Evolutionary conservation across 805 yeast species (phyloP).

Genomic region (Saccharomycopsis fodiens): DNA sequence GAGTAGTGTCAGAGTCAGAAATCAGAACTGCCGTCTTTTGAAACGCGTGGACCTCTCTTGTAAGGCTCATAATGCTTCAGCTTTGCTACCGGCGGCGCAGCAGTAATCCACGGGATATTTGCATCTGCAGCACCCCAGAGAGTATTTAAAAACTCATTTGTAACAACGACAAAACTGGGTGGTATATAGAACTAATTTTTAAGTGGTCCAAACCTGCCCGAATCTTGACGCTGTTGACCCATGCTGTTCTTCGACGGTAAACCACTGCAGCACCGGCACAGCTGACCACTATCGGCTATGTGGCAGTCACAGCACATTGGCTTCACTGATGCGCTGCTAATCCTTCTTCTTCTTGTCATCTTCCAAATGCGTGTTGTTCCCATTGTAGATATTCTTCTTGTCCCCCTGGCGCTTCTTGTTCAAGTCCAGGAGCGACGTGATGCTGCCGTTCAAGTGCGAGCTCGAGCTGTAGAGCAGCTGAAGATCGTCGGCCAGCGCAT

Average conservation of each 20-base stretch:
- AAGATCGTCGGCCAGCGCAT: conserved; percentile 28
- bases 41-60: too few relatives aligned
- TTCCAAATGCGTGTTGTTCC: conserved; percentile 46
- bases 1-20: too few relatives aligned
- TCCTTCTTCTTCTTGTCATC: conserved; percentile 35
- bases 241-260: background rate
- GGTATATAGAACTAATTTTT: background rate
- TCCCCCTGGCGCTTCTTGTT: conserved; percentile 24
- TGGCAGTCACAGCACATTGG: too few relatives aligned
- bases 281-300: background rate
- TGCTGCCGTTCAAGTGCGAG: conserved; percentile 14
- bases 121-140: too few relatives aligned
- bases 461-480: conserved; percentile 24
- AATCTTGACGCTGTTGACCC: background rate
- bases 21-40: too few relatives aligned
- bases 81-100: too few relatives aligned
- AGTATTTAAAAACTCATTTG: background rate
- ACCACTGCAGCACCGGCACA: background rate
- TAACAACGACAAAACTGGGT: background rate
- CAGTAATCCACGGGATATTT: too few relatives aligned
- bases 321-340: too few relatives aligned
- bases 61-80: too few relatives aligned
- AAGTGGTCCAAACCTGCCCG: background rate
- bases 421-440: conserved; percentile 12
- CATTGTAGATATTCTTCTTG: conserved; percentile 46